Evolutionary conservation across 2,329 filamentous ascomycete genomes (phyloP).

Genomic region (Xylariaceae sp.): DNA sequence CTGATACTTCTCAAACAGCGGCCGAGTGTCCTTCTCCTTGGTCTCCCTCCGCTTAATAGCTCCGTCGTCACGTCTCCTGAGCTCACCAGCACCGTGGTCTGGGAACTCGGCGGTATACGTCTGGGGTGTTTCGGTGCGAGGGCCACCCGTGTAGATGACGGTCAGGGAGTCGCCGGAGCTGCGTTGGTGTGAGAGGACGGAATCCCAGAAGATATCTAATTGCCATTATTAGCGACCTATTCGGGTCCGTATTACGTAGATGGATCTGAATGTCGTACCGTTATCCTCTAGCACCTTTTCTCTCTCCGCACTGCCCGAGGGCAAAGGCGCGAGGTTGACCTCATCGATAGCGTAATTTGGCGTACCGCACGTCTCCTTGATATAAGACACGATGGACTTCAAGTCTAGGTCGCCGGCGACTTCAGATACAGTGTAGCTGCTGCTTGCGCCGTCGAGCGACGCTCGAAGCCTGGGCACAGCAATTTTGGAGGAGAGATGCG

Average conservation of each 20-base stretch:
- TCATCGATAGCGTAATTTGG: conserved; percentile 40
- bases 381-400: conserved; percentile 41
- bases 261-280: conserved; percentile 37
- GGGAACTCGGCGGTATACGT: conserved; percentile 64
- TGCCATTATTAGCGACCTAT: neutral
- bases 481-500: conserved; percentile 59
- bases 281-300: conserved; percentile 49
- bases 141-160: conserved; percentile 70
- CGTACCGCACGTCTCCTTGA: conserved; percentile 46
- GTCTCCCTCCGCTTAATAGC: conserved; percentile 33
- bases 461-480: conserved; percentile 49
- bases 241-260: neutral
- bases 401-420: conserved; percentile 51
- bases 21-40: conserved; percentile 45
- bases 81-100: conserved; percentile 53
- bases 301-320: conserved; percentile 31
- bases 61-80: conserved; percentile 59
- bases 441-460: conserved; percentile 37
- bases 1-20: conserved; percentile 88
- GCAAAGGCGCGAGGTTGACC: conserved; percentile 41
- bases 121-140: conserved; percentile 42
- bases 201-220: neutral
- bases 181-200: conserved; percentile 20
- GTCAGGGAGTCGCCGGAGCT: conserved; percentile 57
- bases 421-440: conserved; percentile 52